phyloP scores from a whole-genome alignment of 306 rosid genomes.

The Astragalus glycyphyllos region DNA sequence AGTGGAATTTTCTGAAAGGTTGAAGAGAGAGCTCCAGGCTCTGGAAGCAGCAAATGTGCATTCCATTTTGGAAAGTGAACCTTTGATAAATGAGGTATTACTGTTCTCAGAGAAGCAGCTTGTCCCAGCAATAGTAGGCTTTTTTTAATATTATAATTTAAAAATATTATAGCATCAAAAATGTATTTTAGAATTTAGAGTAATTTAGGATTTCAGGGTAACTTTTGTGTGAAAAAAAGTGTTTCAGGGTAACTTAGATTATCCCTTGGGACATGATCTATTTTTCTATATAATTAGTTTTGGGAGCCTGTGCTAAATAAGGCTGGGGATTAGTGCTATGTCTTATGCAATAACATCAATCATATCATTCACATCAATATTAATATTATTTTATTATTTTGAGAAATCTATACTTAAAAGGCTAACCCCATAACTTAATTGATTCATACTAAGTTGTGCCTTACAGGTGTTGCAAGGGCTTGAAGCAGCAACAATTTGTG shows the following conservation, averaged over 20 bases:
- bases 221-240: neutral
- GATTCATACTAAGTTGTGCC: conserved; percentile 35
- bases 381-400: neutral
- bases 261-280: neutral
- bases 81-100: conserved; percentile 81
- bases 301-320: neutral
- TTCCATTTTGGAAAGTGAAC: conserved; percentile 93
- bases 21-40: conserved; percentile 96
- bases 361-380: conserved; percentile 13
- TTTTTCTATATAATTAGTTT: neutral
- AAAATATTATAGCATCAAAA: neutral
- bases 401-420: conserved; percentile 5
- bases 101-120: neutral
- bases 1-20: conserved; percentile 94
- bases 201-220: neutral
- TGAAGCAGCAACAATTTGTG: conserved; percentile 80
- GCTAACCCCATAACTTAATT: neutral
- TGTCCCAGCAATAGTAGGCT: no score
- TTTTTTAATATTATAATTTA: neutral
- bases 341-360: neutral
- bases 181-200: neutral
- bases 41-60: conserved; percentile 99
- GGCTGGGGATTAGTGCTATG: neutral
- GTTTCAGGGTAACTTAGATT: neutral
- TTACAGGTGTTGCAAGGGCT: conserved; percentile 89